A percentile compares a stretch with the other conserved stretches of the same genome.
These are phyloP conservation scores for Colletotrichum abscissum DNA, from an alignment of 2,329 filamentous ascomycete species.

Conservation along the genomic window DNA sequence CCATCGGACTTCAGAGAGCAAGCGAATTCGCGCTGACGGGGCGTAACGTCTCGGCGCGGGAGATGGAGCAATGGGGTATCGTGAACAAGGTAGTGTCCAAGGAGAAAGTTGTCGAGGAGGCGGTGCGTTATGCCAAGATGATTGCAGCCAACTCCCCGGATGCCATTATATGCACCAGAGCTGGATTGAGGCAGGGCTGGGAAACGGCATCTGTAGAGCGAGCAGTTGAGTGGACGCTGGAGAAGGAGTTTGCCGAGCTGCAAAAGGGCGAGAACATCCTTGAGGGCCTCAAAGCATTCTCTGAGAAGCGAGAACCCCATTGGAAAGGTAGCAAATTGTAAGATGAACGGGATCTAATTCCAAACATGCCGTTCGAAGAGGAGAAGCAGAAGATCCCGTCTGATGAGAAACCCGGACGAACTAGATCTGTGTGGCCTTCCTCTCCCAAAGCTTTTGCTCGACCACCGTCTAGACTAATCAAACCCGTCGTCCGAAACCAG, in stretches of 20 bases:
- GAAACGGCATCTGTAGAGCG: slow-evolving; percentile 54
- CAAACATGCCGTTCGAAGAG: neutral
- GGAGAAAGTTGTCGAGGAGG: slow-evolving; percentile 36
- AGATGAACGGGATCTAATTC: neutral
- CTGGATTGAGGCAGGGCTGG: slow-evolving; percentile 50
- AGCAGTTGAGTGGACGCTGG: slow-evolving; percentile 42
- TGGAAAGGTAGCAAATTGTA: slow-evolving; percentile 43
- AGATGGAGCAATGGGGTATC: slow-evolving; percentile 41
- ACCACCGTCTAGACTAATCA: no score
- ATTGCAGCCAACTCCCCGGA: slow-evolving; percentile 43
- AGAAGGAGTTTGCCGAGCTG: slow-evolving; percentile 45
- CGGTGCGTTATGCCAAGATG: slow-evolving; percentile 34
- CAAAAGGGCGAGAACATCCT: slow-evolving; percentile 44
- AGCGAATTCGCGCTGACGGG: slow-evolving; percentile 41
- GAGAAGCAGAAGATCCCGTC: neutral
- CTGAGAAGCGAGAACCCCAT: slow-evolving; percentile 42
- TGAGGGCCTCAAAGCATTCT: slow-evolving; percentile 43
- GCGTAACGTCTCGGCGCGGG: slow-evolving; percentile 36
- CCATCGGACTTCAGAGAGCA: slow-evolving; percentile 39
- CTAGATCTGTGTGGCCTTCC: neutral
- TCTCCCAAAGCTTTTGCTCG: neutral
- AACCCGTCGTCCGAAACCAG: slow-evolving; percentile 4
- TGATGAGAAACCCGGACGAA: neutral
- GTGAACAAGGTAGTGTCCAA: slow-evolving; percentile 38
- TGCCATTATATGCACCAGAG: slow-evolving; percentile 52